Evolutionary conservation across 495 filamentous ascomycete species (phyloP), one percentile per base, ranked within the genome.

Genomic region (Parathielavia appendiculata): DNA sequence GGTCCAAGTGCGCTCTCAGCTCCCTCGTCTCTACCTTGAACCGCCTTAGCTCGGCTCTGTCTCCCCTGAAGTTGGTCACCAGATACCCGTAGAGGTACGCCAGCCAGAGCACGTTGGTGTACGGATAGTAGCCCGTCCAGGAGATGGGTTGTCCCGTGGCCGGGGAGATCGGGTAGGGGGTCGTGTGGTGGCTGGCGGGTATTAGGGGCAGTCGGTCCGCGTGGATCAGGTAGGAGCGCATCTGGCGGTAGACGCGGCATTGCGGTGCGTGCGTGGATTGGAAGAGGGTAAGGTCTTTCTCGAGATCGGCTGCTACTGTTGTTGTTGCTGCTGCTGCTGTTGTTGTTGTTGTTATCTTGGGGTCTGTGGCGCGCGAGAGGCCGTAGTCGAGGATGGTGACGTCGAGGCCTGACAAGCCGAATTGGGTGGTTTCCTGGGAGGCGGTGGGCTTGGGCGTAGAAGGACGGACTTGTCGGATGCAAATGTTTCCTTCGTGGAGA

Each of bases 381-480:
- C 90, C 92, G 68, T 95, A 96, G 70, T 96, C 91, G 58, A 96
- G 89, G 30, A 96, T 81, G 0, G 91, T 95, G 9, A 89, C 83
- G 48, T 90, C 83, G 0, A 95, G 72, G 6, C 79, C 79, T 7
- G 88, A 90, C 57, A 79, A 78, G 1, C 86, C 86, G 58, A 91
- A 85, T 30, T 81, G 81, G 48, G 26, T 30, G 2, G 26, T 30
- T 30, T 6, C 26, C 26, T 73, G 4, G 63, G 39, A 56, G 69
- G 38, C 51, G 58, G 58, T 43, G 12, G 54, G 70, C 66, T 75
- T 61, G 45, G 72, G 47, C 62, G 63, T 56, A 67, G 71, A 34
- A 54, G 62, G n/a, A 68, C 73, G 32, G 71, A 76, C 57, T 70
- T 76, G 54, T 66, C 72, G 75, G 45, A 93, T 83, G 67, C 91